These are phyloP conservation scores for Dendrobium chrysotoxum DNA, from an alignment of 106 monocot species.

Conservation along the genomic window DNA sequence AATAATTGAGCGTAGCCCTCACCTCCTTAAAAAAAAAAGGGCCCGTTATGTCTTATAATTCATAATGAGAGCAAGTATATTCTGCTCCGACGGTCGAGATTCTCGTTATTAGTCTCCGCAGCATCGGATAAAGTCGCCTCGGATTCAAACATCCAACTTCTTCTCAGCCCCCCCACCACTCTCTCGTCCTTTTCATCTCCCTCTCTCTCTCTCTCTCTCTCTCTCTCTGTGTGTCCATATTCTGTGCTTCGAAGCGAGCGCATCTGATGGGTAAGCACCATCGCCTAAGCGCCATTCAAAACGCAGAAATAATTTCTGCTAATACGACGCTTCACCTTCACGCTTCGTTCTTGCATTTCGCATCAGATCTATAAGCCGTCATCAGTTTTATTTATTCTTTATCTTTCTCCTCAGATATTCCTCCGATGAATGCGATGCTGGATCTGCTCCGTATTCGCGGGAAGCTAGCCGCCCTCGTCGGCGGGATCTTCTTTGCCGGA, in stretches of 20 bases:
- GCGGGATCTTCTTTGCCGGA: background rate
- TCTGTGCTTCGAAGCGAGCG: background rate
- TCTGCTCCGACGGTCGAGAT: slow-evolving; percentile 2
- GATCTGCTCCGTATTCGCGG: background rate
- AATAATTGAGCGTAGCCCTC: too few relatives aligned
- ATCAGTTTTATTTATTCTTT: background rate
- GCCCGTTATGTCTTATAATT: too few relatives aligned
- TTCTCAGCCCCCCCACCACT: background rate
- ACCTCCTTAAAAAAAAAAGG: too few relatives aligned
- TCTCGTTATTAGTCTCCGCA: too few relatives aligned
- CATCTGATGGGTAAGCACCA: background rate
- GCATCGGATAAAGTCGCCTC: background rate
- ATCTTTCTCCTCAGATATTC: background rate
- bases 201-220: background rate
- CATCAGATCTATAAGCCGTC: background rate
- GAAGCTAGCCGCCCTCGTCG: slow-evolving; percentile 10
- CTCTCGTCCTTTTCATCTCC: background rate
- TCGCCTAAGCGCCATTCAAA: background rate
- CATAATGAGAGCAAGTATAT: background rate
- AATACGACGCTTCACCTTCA: background rate
- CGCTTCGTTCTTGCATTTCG: background rate
- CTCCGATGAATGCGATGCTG: slow-evolving; percentile 5
- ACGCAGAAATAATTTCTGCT: background rate
- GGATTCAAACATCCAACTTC: background rate
- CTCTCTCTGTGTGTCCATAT: background rate